Base-by-base conservation (phyloP, 768 basidiomycete genomes). In the Phylloporus sp. region DNA sequence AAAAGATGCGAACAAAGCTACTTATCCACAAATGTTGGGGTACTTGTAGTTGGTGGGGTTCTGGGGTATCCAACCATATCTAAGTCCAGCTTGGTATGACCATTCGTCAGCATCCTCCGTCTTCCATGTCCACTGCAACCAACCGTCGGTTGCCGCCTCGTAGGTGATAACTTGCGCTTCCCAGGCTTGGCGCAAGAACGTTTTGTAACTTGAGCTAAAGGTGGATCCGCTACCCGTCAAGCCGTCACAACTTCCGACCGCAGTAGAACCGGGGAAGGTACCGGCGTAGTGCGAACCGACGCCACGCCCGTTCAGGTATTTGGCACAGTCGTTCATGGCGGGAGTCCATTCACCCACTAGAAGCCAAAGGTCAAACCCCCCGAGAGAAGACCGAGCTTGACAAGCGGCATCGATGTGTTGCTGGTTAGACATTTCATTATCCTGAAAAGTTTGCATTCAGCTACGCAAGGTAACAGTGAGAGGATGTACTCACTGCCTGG, bases 311-410 rank as follows among this genome's bases (percentile, higher is more conserved):
- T 95, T 95, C 42, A 97, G 74, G 40, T 69, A 72, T 31, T 13
- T 60, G 41, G 69, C 69, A 57, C 89, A 90, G 61, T 91, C 91
- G 7, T 80, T 91, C 46, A 77, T 70, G 2, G 86, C 87, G 3
- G 88, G 79, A 1, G 87, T 83, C 85, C 89, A 97, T 72, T 97
- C 93, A 36, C 93, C 92, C 23, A 93, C 90, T 39, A 93, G 75
- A 15, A 81, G 76, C 92, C 90, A 92, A 24, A 94, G 77, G 34
- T 80, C 76, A 58, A 82, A 84, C 18, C 62, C 58, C 0, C 77
- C 63, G 6, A 91, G 74, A 1, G 71, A 59, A 10, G 72, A 68
- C 12, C 70, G 73, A 32, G 71, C 65, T 44, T 57, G 56, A 60
- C 90, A 92, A 5, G 84, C 86, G 3, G 75, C 62, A 43, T 69